These are phyloP conservation scores for Chloropicon primus DNA, from an alignment of 139 green algal species.

Conservation along the genomic window DNA sequence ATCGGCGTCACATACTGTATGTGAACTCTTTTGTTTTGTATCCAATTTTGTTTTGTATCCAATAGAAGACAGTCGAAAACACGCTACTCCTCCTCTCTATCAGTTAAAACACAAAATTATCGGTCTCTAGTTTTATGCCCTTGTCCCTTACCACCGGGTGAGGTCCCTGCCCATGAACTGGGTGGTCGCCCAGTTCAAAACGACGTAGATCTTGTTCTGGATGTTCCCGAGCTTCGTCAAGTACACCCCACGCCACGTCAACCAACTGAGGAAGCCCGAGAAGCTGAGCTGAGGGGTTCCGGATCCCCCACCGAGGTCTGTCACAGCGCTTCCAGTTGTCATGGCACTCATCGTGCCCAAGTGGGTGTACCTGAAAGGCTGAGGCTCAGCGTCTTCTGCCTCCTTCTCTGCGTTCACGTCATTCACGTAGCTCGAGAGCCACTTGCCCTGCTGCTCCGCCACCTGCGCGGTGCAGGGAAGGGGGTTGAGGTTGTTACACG, in stretches of 20 bases:
- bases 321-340: conserved; percentile 5
- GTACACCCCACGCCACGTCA: conserved; percentile 66
- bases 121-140: too few relatives aligned
- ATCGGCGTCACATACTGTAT: not conserved
- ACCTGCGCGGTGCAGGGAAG: not conserved
- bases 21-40: too few relatives aligned
- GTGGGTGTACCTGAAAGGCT: not conserved
- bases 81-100: too few relatives aligned
- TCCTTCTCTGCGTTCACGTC: not conserved
- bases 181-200: conserved; percentile 41
- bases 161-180: conserved; percentile 37
- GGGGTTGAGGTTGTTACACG: conserved; percentile 45
- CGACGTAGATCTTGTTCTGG: conserved; percentile 35
- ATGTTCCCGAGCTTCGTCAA: conserved; percentile 54
- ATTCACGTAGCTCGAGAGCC: not conserved
- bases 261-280: conserved; percentile 38
- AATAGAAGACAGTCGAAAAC: too few relatives aligned
- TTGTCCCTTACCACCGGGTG: conserved; percentile 14
- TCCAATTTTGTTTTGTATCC: too few relatives aligned
- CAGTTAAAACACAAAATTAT: too few relatives aligned
- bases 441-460: not conserved
- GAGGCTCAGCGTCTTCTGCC: not conserved
- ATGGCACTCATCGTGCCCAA: not conserved
- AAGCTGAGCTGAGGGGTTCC: conserved; percentile 12
- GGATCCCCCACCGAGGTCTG: not conserved